These are phyloP conservation scores for Nannizziopsis barbatae DNA, from an alignment of 2,329 filamentous ascomycete species.

Conservation along the genomic window DNA sequence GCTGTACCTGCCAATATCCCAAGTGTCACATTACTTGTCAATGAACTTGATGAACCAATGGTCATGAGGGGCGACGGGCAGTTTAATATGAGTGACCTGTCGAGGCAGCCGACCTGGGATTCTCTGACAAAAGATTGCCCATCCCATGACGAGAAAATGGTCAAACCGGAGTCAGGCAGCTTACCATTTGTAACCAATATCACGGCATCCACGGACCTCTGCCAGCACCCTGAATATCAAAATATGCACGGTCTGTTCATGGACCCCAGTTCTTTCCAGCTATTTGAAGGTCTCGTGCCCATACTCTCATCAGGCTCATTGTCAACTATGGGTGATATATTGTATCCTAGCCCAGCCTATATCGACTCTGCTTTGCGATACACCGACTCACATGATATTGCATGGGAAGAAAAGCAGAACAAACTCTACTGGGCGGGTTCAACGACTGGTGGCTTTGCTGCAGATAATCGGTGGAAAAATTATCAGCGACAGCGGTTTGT, in stretches of 20 bases:
- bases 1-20: conserved; percentile 4
- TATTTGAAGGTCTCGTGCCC: conserved; percentile 18
- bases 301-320: conserved; percentile 19
- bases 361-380: conserved; percentile 34
- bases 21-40: conserved; percentile 11
- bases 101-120: conserved; percentile 2
- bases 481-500: conserved; percentile 19
- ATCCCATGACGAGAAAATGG: neutral
- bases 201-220: conserved; percentile 1
- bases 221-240: conserved; percentile 6
- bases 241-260: conserved; percentile 9
- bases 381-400: conserved; percentile 30
- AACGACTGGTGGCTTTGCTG: conserved; percentile 39
- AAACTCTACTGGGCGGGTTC: conserved; percentile 49
- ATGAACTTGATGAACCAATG: conserved; percentile 12
- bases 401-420: conserved; percentile 42
- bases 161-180: conserved; percentile 1
- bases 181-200: conserved; percentile 11
- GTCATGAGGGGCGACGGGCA: neutral
- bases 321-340: conserved; percentile 33
- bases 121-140: conserved; percentile 4
- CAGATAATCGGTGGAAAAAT: conserved; percentile 10
- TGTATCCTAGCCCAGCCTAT: conserved; percentile 45
- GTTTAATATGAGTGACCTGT: conserved; percentile 10
- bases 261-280: conserved; percentile 10